Percentiles rank a stretch among this genome's conserved stretches.
Evolutionary conservation across 305 asterid genomes (phyloP).

Genomic region (Caryopteris hybrid): DNA sequence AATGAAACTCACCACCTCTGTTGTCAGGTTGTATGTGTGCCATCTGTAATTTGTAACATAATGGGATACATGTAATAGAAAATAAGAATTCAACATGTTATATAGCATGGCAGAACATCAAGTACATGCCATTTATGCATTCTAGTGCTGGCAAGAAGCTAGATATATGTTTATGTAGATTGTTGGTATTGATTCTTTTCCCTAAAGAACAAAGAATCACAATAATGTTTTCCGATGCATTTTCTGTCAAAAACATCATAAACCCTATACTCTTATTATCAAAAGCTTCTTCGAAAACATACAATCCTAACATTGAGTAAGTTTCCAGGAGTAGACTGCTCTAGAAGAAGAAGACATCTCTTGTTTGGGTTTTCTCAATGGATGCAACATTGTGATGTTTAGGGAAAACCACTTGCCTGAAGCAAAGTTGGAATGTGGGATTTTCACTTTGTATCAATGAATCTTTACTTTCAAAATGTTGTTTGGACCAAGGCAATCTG

Average conservation of each 20-base stretch:
- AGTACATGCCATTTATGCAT: background rate
- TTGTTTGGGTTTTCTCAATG: background rate
- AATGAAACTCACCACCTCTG: conserved; percentile 18
- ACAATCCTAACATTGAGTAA: background rate
- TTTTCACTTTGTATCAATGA: background rate
- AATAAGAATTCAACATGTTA: background rate
- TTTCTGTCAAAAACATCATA: background rate
- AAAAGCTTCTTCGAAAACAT: background rate
- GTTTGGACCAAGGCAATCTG: background rate
- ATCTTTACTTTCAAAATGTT: background rate
- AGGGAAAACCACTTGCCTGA: background rate
- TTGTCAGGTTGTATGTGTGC: background rate
- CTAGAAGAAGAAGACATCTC: background rate
- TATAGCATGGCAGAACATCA: background rate
- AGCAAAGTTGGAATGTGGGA: background rate
- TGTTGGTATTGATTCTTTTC: background rate
- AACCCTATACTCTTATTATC: background rate
- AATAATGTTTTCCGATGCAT: background rate
- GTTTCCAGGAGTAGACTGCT: background rate
- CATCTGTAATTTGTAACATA: conserved; percentile 29
- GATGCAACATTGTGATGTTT: background rate
- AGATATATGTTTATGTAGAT: background rate
- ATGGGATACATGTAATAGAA: background rate
- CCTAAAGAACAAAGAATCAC: background rate
- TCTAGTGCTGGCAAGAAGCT: background rate